Evolutionary conservation across 495 filamentous ascomycete species (phyloP).

Genomic region (Penicillium herquei): DNA sequence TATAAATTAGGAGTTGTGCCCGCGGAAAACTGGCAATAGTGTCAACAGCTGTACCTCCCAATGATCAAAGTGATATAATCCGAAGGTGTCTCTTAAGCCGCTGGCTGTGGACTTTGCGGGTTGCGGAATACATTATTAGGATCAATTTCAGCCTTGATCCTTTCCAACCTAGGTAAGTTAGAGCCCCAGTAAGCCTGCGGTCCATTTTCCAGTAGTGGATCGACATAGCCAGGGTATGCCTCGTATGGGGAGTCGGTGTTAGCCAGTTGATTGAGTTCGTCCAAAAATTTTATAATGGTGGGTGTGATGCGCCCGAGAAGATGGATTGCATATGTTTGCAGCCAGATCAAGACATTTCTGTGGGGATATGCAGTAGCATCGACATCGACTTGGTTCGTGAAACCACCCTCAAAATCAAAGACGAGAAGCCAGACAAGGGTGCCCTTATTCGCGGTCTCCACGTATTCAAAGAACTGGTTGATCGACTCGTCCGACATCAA

Average conservation of each 20-base stretch:
- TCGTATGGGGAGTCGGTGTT: background rate
- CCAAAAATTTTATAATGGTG: background rate
- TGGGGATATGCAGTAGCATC: background rate
- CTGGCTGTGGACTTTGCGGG: slow-evolving; percentile 40
- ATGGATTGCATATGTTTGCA: background rate
- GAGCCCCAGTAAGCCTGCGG: slow-evolving; percentile 19
- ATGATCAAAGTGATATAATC: too few relatives aligned
- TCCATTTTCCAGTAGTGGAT: background rate
- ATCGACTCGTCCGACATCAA: background rate
- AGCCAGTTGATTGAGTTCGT: background rate
- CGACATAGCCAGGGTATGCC: slow-evolving; percentile 3
- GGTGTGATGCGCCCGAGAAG: background rate
- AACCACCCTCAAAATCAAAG: background rate
- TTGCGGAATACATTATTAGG: slow-evolving; percentile 56
- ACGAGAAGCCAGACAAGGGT: background rate
- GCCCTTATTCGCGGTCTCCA: background rate
- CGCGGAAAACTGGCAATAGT: too few relatives aligned
- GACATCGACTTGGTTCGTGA: background rate
- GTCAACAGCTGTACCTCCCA: too few relatives aligned
- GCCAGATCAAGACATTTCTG: background rate
- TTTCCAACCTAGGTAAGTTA: slow-evolving; percentile 43
- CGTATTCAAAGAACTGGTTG: background rate
- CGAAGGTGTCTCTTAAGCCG: background rate
- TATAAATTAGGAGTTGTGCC: too few relatives aligned
- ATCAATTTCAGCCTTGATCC: slow-evolving; percentile 53